phyloP scores from a whole-genome alignment of 345 rosid species.

The Citrus reticulata region DNA sequence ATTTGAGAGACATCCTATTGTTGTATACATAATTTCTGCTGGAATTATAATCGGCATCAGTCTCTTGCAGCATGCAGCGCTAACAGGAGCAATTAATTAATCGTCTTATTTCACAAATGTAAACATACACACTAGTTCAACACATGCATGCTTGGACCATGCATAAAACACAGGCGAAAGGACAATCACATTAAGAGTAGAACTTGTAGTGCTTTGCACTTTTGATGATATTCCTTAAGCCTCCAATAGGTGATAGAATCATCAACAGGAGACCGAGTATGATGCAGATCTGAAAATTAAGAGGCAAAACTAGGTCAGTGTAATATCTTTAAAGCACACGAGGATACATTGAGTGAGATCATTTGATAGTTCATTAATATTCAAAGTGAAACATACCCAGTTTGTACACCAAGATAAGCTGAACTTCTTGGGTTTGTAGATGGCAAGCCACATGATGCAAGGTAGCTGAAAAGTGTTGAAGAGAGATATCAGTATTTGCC shows the following conservation, averaged over 20 bases:
- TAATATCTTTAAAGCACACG: background rate
- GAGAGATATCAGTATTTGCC: background rate
- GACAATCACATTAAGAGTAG: slow-evolving; percentile 35
- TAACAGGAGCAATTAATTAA: too few relatives aligned
- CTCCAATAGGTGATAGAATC: slow-evolving; percentile 80
- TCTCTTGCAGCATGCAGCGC: background rate
- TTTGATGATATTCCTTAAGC: slow-evolving; percentile 58
- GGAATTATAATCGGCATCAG: too few relatives aligned
- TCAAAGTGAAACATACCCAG: slow-evolving; percentile 42
- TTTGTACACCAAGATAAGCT: slow-evolving; percentile 66
- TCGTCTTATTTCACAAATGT: background rate
- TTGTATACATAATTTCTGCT: background rate
- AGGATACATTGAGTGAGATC: background rate
- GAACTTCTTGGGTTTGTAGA: slow-evolving; percentile 65
- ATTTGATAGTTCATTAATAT: background rate
- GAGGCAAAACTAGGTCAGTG: background rate
- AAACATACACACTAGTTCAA: background rate
- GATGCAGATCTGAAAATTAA: slow-evolving; percentile 61
- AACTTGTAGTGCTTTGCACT: slow-evolving; percentile 54
- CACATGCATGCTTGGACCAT: too few relatives aligned
- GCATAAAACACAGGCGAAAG: too few relatives aligned
- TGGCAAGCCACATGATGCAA: slow-evolving; percentile 70
- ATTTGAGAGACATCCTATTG: too few relatives aligned
- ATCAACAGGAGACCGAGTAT: slow-evolving; percentile 51
- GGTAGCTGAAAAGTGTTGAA: slow-evolving; percentile 50